A percentile compares a stretch with the other conserved stretches of the same genome.
Evolutionary conservation across 345 rosid genomes (phyloP).

Genomic region (Euphorbia tirucalli): DNA sequence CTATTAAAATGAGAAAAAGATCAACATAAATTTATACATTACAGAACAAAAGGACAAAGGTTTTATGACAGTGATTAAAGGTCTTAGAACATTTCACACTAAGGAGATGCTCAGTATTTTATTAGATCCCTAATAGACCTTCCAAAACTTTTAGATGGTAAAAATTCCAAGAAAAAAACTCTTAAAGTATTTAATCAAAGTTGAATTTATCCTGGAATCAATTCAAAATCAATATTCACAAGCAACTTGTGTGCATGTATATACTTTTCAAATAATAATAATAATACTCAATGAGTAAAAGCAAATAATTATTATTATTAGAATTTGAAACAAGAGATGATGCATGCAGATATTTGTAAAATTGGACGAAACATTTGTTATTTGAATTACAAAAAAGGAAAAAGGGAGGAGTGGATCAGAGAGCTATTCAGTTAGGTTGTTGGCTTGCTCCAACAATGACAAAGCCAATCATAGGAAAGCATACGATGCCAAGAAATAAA

Average conservation of each 20-base stretch:
- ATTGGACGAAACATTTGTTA: too few relatives aligned
- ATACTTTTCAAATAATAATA: too few relatives aligned
- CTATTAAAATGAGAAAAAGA: background rate
- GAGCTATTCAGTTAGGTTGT: background rate
- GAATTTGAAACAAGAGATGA: too few relatives aligned
- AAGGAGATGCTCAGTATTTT: slow-evolving; percentile 1
- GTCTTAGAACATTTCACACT: background rate
- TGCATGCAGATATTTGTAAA: too few relatives aligned
- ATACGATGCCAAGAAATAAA: background rate
- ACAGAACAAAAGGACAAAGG: background rate
- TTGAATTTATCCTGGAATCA: background rate
- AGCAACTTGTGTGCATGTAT: too few relatives aligned
- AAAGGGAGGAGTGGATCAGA: background rate
- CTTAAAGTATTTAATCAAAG: background rate
- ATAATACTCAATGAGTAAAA: too few relatives aligned
- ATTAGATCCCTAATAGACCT: background rate
- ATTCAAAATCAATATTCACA: too few relatives aligned
- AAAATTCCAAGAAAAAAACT: background rate
- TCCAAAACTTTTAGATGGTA: background rate
- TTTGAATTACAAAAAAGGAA: too few relatives aligned
- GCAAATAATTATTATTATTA: too few relatives aligned
- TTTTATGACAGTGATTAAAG: background rate
- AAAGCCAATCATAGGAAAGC: background rate
- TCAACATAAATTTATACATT: background rate
- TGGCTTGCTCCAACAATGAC: background rate